Base-by-base conservation (phyloP, 1,139 yeast species). In the Blastobotrys buckinghamii region DNA sequence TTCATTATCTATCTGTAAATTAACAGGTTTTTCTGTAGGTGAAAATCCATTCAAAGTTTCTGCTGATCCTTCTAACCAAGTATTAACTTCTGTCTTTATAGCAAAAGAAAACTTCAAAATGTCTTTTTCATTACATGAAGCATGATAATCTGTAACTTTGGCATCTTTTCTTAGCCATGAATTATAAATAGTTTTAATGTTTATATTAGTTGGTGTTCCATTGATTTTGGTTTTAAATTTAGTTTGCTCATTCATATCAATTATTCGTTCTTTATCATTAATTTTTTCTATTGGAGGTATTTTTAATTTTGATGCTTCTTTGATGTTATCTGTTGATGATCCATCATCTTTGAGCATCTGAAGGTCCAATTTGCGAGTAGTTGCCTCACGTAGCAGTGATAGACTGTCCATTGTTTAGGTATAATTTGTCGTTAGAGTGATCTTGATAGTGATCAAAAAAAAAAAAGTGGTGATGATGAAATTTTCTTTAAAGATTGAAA, bases 111-210 rank as follows among this genome's bases (percentile, higher is more conserved):
- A 36, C 9, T 17, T 10, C 10, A 17, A n/a, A 15, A 36, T 26
- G 9, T 36, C 26, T 3, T 27, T n/a, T 4, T 81, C 81, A 22
- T 22, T 22, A 58, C 96, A 86, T 46, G 78, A 82, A 22, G 81
- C 77, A 55, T 88, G 78, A 63, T 92, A 90, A 51, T 89, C 96
- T 12, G 96, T 83, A 46, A 89, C 84, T 38, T 84, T 78, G 34
- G 84, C 74, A 51, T 86, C 89, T 53, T 78, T 82, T 55, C 81
- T 79, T 30, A 82, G 55, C 94, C 96, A 92, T 57, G 95, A 85
- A 62, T 88, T 88, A 35, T 81, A 76, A 3, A 87, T 82, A 0
- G 84, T 79, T 54, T 79, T 71, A 50, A 86, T 69, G n/a, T 75
- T 70, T 45, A 82, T 17, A 69, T 67, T 15, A 64, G 67, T 42